Conservation (phyloP, 805 yeast genomes). For the Starmerella kuoi region DNA sequence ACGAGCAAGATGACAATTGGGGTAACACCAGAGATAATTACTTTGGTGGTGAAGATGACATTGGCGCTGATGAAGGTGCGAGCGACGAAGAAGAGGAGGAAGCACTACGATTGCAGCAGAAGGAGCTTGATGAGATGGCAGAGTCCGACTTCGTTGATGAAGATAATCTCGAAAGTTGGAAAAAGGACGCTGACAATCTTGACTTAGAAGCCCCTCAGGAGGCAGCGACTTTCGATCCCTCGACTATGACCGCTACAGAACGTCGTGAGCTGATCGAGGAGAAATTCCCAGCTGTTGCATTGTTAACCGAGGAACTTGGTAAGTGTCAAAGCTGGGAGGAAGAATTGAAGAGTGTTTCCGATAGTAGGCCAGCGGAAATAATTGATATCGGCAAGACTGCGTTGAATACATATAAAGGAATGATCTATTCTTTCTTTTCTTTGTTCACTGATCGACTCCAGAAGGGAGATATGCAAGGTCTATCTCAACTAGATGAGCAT, state of each 20-base stretch:
- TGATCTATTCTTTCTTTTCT: slow-evolving; percentile 69
- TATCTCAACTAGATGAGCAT: slow-evolving; percentile 58
- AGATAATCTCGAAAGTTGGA: slow-evolving; percentile 75
- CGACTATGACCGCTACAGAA: slow-evolving; percentile 41
- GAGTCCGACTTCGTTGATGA: slow-evolving; percentile 64
- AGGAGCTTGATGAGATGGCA: slow-evolving; percentile 59
- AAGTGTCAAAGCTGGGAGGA: slow-evolving; percentile 27
- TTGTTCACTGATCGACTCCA: slow-evolving; percentile 47
- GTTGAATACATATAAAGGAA: slow-evolving; percentile 63
- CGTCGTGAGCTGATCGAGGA: slow-evolving; percentile 43
- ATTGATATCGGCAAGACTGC: slow-evolving; percentile 48
- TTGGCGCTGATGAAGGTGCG: slow-evolving; percentile 59
- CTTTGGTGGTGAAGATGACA: slow-evolving; percentile 31
- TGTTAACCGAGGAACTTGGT: slow-evolving; percentile 54
- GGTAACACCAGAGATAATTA: slow-evolving; percentile 37
- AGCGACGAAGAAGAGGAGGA: slow-evolving; percentile 73
- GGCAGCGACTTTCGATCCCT: slow-evolving; percentile 35
- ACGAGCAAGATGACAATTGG: slow-evolving; percentile 28
- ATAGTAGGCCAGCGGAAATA: slow-evolving; percentile 12
- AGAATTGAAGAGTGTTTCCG: slow-evolving; percentile 15
- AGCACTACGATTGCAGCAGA: slow-evolving; percentile 75
- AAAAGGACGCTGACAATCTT: slow-evolving; percentile 35
- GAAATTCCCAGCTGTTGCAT: slow-evolving; percentile 73
- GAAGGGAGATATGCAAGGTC: slow-evolving; percentile 35
- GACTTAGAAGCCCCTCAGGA: slow-evolving; percentile 23